Conservation (phyloP, 306 rosid species). For the Dryas octopetala region DNA sequence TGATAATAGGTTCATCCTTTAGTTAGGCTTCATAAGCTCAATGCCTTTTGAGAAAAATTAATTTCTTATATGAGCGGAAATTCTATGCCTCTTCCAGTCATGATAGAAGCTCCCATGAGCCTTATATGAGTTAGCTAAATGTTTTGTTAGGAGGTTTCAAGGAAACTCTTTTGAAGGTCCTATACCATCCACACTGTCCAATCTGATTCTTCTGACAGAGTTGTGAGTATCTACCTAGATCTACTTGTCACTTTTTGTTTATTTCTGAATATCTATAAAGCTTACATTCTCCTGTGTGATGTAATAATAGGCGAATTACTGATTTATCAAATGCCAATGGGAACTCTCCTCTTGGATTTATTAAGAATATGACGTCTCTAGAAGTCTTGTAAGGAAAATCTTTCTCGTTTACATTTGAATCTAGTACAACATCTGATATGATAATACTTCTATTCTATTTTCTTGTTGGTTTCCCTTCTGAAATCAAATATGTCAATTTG, state of each 20-base stretch:
- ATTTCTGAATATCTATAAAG: not conserved
- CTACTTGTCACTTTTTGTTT: conserved; percentile 8
- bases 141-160: conserved; percentile 62
- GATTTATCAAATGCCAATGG: conserved; percentile 49
- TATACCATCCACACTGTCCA: conserved; percentile 64
- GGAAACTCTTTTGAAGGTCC: conserved; percentile 79
- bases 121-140: not conserved
- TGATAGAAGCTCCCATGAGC: no score
- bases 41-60: not conserved
- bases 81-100: not conserved
- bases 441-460: not conserved
- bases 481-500: conserved; percentile 13
- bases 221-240: conserved; percentile 47
- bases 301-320: conserved; percentile 36
- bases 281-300: conserved; percentile 30
- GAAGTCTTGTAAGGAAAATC: conserved; percentile 47
- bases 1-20: no score
- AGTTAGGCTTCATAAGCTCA: not conserved
- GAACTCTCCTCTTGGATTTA: conserved; percentile 65
- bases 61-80: not conserved
- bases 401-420: conserved; percentile 6
- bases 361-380: conserved; percentile 65
- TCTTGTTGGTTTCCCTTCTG: conserved; percentile 10
- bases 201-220: conserved; percentile 58
- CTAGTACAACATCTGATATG: not conserved